Percentiles rank a stretch among this genome's conserved stretches.
Conservation (phyloP, 441 rosid species). For the Gossypium gossypioides region DNA sequence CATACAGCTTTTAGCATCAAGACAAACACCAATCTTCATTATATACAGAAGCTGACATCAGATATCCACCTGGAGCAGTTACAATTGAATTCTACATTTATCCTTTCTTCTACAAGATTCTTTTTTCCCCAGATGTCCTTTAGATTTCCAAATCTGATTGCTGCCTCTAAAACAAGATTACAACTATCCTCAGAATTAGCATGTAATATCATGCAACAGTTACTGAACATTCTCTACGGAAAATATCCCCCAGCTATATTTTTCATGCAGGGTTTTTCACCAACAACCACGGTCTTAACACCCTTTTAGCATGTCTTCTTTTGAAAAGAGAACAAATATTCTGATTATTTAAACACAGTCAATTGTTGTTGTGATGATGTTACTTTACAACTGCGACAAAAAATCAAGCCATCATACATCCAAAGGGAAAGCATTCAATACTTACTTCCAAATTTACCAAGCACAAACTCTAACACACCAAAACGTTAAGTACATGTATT, state of each 20-base stretch:
- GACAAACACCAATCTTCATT: not conserved
- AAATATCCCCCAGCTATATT: not conserved
- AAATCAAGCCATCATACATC: no score
- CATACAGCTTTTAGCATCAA: not conserved
- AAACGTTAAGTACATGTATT: no score
- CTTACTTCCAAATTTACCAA: no score
- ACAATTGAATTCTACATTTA: not conserved
- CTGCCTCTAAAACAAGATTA: not conserved
- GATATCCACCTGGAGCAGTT: not conserved
- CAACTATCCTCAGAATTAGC: not conserved
- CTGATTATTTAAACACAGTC: no score
- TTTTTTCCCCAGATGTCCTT: not conserved
- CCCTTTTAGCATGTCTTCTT: no score
- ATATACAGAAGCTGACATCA: not conserved
- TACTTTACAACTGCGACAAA: no score
- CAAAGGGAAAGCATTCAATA: no score
- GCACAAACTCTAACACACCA: no score
- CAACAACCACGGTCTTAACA: no score
- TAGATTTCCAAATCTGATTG: not conserved
- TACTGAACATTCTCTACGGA: not conserved
- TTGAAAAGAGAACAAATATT: no score
- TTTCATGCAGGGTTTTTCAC: not conserved
- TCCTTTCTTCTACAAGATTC: not conserved
- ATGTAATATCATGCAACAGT: not conserved
- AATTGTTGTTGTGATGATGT: no score